Evolutionary conservation across 208 protist genomes (phyloP).

Genomic region (Tritrichomonas musculus): DNA sequence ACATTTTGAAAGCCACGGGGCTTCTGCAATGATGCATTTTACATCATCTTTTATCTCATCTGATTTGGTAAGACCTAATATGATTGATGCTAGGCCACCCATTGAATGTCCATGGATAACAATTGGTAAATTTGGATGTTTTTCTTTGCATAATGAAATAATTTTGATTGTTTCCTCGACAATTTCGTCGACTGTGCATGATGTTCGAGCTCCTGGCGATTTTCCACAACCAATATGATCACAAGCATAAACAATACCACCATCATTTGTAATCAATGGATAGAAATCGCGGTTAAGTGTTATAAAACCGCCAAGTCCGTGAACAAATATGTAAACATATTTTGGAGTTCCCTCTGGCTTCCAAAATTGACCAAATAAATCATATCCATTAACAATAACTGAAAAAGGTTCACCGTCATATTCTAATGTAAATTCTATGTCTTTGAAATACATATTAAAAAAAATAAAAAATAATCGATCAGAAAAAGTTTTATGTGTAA

Average conservation of each 20-base stretch:
- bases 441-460: neutral
- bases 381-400: neutral
- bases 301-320: neutral
- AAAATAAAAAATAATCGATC: too few relatives aligned
- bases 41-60: neutral
- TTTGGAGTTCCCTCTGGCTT: neutral
- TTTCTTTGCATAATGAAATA: neutral
- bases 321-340: constrained; percentile 16
- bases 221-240: constrained; percentile 1
- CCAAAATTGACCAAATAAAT: neutral
- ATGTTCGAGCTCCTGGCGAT: neutral
- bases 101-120: constrained; percentile 15
- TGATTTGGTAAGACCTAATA: neutral
- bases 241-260: neutral
- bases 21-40: neutral
- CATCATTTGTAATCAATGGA: neutral
- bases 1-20: neutral
- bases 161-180: neutral
- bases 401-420: neutral
- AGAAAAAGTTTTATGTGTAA: too few relatives aligned
- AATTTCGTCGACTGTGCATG: neutral
- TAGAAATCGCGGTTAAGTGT: neutral
- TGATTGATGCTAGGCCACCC: neutral
- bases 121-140: neutral
- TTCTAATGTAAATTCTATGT: neutral